Conservation (phyloP, 805 yeast genomes). For the Danielia reshetovae region DNA sequence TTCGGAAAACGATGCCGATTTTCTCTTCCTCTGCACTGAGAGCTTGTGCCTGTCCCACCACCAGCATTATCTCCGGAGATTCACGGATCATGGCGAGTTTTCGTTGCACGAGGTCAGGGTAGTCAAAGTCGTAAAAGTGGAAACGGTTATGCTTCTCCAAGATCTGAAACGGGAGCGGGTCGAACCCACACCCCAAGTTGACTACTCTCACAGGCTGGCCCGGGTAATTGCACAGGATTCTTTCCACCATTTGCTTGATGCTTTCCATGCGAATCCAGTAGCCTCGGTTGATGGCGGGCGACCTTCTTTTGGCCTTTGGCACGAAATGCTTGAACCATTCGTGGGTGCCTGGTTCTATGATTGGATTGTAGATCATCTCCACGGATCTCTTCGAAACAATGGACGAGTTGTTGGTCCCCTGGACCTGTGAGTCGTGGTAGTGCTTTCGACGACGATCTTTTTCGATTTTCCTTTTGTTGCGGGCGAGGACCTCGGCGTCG, state of each 20-base stretch:
- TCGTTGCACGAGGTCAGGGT: slow-evolving; percentile 59
- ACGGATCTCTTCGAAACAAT: slow-evolving; percentile 81
- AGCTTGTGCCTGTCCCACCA: slow-evolving; percentile 36
- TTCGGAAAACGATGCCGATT: slow-evolving; percentile 12
- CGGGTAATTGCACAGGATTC: slow-evolving; percentile 35
- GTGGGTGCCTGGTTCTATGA: slow-evolving; percentile 29
- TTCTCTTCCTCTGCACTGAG: slow-evolving; percentile 12
- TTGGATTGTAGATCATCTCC: slow-evolving; percentile 51
- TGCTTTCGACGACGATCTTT: slow-evolving; percentile 45
- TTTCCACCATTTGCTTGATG: slow-evolving; percentile 48
- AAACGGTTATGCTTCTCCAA: slow-evolving; percentile 24
- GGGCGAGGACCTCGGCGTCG: slow-evolving; percentile 11
- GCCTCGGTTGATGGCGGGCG: slow-evolving; percentile 80
- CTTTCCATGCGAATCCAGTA: slow-evolving; percentile 80
- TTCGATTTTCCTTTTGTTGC: slow-evolving; percentile 25
- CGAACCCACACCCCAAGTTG: slow-evolving; percentile 77
- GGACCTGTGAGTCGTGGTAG: slow-evolving; percentile 65
- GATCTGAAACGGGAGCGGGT: slow-evolving; percentile 39
- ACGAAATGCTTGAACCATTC: slow-evolving; percentile 68
- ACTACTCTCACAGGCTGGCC: slow-evolving; percentile 39
- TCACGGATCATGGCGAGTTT: slow-evolving; percentile 51
- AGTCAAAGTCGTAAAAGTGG: slow-evolving; percentile 68
- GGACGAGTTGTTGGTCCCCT: slow-evolving; percentile 80
- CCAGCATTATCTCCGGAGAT: slow-evolving; percentile 42
- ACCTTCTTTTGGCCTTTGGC: slow-evolving; percentile 58